phyloP scores from a whole-genome alignment of 164 flowering plant genomes.

The Vitis labrusca region DNA sequence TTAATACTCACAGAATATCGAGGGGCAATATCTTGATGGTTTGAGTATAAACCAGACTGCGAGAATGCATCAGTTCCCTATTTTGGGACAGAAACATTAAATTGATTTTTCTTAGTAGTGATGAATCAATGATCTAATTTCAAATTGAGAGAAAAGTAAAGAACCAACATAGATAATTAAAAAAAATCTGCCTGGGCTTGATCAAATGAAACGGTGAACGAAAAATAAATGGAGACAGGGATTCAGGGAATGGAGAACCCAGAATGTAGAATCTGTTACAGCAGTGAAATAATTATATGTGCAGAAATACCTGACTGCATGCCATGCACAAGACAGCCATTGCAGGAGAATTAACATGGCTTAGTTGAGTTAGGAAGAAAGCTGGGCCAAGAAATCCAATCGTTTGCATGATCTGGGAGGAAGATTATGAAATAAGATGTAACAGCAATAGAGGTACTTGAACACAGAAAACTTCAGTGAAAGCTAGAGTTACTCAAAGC shows the following conservation, averaged over 20 bases:
- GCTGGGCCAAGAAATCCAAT: slow-evolving; percentile 99
- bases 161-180: too few species aligned
- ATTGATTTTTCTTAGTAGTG: not conserved
- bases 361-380: slow-evolving; percentile 88
- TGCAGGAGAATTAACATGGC: slow-evolving; percentile 90
- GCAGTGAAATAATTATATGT: not conserved
- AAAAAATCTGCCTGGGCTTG: too few species aligned
- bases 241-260: not conserved
- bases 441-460: slow-evolving; percentile 1
- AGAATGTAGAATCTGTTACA: not conserved
- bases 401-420: slow-evolving; percentile 88
- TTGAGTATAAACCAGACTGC: slow-evolving; percentile 93
- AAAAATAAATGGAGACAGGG: not conserved
- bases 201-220: not conserved
- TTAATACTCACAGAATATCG: slow-evolving; percentile 82
- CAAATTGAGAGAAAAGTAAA: too few species aligned
- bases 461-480: not conserved
- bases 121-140: too few species aligned
- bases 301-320: slow-evolving; percentile 82
- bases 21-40: slow-evolving; percentile 98
- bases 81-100: slow-evolving; percentile 1
- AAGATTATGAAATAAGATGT: not conserved
- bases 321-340: slow-evolving; percentile 98
- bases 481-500: not conserved
- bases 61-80: slow-evolving; percentile 99